Evolutionary conservation across 1,284 basidiomycete genomes (phyloP), one percentile per base, ranked within the genome.

Genomic region (Sporisorium scitamineum): DNA sequence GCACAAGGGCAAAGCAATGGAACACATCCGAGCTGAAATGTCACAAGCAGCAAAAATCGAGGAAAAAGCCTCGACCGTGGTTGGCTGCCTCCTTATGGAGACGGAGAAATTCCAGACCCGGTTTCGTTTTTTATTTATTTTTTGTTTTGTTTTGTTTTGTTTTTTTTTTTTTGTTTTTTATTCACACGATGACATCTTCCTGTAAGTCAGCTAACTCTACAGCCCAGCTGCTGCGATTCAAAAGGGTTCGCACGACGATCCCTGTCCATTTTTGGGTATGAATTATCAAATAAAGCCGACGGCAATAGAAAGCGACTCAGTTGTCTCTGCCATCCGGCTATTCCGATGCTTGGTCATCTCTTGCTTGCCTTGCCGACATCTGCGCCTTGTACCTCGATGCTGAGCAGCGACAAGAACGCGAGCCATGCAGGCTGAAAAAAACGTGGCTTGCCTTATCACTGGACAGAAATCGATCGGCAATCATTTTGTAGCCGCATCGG

Each of bases 261-360:
- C 32, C 32, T 34, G 32, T 34, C 32, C n/a, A n/a, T n/a, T n/a
- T n/a, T n/a, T n/a, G n/a, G n/a, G n/a, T n/a, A n/a, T n/a, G n/a
- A n/a, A n/a, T n/a, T n/a, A n/a, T n/a, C n/a, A n/a, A n/a, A n/a
- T n/a, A n/a, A n/a, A n/a, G n/a, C n/a, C 32, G 34, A 34, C 5
- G 34, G 7, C 8, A 34, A 34, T 13, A 14, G 34, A 34, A 34
- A 9, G 34, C 34, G 13, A 34, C 34, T 11, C 34, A 34, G 9
- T 14, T 13, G 34, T 13, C 34, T 13, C 34, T 34, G 9, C 13
- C 14, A 3, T 34, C 45, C 45, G 24, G 45, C 45, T 47, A 16
- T 14, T 47, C 45, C 45, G 47, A n/a, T 48, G 47, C 47, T 48
- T 48, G 47, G 47, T 48, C 27, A 48, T 48, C 47, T 18, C 26